phyloP scores from a whole-genome alignment of 169 alveolate genomes.

The Eimeria maxima region DNA sequence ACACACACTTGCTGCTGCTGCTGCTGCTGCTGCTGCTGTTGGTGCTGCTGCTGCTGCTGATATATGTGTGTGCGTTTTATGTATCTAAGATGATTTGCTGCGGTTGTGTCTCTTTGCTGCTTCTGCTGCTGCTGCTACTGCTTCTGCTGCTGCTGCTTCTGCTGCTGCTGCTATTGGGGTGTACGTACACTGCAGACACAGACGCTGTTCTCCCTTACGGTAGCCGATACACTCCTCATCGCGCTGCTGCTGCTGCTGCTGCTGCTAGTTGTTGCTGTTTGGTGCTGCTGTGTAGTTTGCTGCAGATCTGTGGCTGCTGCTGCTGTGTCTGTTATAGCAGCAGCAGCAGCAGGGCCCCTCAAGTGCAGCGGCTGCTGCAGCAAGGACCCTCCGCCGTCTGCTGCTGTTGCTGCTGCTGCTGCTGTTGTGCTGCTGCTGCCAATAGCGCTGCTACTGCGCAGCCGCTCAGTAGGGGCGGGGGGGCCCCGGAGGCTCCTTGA shows the following conservation, averaged over 20 bases:
- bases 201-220: conserved; percentile 10
- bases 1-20: conserved; percentile 25
- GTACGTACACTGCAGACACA: conserved; percentile 59
- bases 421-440: neutral
- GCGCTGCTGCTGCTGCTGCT: conserved; percentile 47
- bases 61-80: no score
- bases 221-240: neutral
- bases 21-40: conserved; percentile 1
- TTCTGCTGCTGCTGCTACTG: no score
- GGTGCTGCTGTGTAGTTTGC: neutral
- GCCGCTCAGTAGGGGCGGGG: conserved; percentile 17
- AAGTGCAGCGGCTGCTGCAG: conserved; percentile 30
- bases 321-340: no score
- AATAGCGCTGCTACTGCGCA: conserved; percentile 28
- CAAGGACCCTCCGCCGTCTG: neutral
- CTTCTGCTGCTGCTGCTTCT: no score
- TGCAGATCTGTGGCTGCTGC: conserved; percentile 2
- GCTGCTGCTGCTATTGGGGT: neutral
- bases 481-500: conserved; percentile 29
- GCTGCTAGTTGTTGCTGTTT: no score
- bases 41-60: no score
- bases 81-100: no score
- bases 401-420: no score
- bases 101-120: no score
- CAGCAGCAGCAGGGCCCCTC: neutral